Evolutionary conservation across 2,329 filamentous ascomycete genomes (phyloP).

Genomic region (Colletotrichum sp.): DNA sequence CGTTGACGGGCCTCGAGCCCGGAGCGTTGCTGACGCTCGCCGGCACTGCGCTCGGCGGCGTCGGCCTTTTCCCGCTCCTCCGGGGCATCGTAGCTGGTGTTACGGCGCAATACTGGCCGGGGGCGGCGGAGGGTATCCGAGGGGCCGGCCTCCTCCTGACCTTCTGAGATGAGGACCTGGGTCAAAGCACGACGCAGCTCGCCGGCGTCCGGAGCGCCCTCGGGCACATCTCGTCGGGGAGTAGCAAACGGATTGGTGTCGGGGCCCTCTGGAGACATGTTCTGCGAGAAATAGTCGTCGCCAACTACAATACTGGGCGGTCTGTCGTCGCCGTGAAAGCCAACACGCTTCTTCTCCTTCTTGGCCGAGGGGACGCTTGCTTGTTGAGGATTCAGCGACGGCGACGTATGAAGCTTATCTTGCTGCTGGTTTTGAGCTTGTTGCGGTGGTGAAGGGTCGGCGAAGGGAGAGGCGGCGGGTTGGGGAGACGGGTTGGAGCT

Average conservation of each 20-base stretch:
- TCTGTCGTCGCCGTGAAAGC: slow-evolving; percentile 28
- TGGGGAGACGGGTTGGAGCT: background rate
- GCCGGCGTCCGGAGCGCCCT: slow-evolving; percentile 40
- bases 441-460: background rate
- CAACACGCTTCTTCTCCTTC: slow-evolving; percentile 47
- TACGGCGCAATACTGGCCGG: slow-evolving; percentile 44
- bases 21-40: slow-evolving; percentile 41
- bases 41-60: slow-evolving; percentile 40
- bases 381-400: background rate
- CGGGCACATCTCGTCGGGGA: slow-evolving; percentile 24
- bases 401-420: slow-evolving; percentile 3
- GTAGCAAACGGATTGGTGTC: slow-evolving; percentile 12
- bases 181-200: slow-evolving; percentile 43
- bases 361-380: slow-evolving; percentile 9
- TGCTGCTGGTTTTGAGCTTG: background rate
- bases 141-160: slow-evolving; percentile 6
- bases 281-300: slow-evolving; percentile 17
- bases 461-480: background rate
- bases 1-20: slow-evolving; percentile 44
- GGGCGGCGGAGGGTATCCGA: slow-evolving; percentile 26
- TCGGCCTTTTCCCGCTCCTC: slow-evolving; percentile 45
- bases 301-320: slow-evolving; percentile 34
- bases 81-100: slow-evolving; percentile 47
- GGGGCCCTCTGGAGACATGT: slow-evolving; percentile 7
- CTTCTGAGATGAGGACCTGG: slow-evolving; percentile 39